These are phyloP conservation scores for Exophiala mesophila DNA, from an alignment of 2,329 filamentous ascomycete genomes.

Conservation along the genomic window DNA sequence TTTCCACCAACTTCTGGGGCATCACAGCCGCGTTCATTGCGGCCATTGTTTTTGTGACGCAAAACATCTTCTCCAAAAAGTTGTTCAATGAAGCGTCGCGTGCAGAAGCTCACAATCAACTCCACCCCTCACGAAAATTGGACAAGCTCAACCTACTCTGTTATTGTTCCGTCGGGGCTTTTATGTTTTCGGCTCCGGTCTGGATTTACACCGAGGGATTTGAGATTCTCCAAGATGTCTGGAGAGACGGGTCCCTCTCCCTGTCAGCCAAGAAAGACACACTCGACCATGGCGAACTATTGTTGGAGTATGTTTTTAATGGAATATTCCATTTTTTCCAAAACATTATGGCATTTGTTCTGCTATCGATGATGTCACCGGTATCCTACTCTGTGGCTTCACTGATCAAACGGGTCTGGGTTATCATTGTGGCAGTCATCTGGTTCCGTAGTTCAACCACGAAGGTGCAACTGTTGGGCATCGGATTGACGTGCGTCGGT, in stretches of 20 bases:
- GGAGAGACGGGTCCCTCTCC: slow-evolving; percentile 73
- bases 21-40: slow-evolving; percentile 82
- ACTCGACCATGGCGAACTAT: slow-evolving; percentile 56
- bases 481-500: slow-evolving; percentile 82
- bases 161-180: slow-evolving; percentile 93
- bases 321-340: slow-evolving; percentile 95
- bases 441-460: slow-evolving; percentile 95
- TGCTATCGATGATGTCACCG: slow-evolving; percentile 88
- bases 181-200: slow-evolving; percentile 79
- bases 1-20: slow-evolving; percentile 83
- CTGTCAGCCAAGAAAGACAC: slow-evolving; percentile 72
- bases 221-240: slow-evolving; percentile 68
- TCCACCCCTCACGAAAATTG: slow-evolving; percentile 66
- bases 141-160: slow-evolving; percentile 96
- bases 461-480: slow-evolving; percentile 73
- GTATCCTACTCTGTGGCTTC: slow-evolving; percentile 97
- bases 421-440: slow-evolving; percentile 88
- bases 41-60: slow-evolving; percentile 92
- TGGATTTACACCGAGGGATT: slow-evolving; percentile 93
- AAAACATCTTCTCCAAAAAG: slow-evolving; percentile 97
- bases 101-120: slow-evolving; percentile 68
- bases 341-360: slow-evolving; percentile 88
- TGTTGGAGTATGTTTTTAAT: slow-evolving; percentile 92
- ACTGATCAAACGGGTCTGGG: slow-evolving; percentile 93
- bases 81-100: slow-evolving; percentile 92